phyloP scores from a whole-genome alignment of 225 moss, liverwort and hornwort genomes.

The Neckera pumila region DNA sequence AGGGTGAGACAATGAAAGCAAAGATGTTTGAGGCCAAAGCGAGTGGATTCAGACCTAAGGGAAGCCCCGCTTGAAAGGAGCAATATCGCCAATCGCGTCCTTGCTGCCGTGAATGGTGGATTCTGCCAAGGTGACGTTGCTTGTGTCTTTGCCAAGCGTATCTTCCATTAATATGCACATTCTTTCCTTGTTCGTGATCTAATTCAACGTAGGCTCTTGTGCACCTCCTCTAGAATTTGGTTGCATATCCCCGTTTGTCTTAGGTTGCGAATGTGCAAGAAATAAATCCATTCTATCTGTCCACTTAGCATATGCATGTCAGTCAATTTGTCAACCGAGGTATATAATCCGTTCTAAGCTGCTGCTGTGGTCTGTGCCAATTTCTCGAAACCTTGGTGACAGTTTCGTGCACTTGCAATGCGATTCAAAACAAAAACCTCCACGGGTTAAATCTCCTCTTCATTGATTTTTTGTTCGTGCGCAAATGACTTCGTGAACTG shows the following conservation, averaged over 20 bases:
- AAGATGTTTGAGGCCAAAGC: neutral
- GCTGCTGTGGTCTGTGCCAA: neutral
- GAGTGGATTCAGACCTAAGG: neutral
- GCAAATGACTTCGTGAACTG: neutral
- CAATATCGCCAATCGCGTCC: constrained; percentile 18
- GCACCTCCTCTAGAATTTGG: neutral
- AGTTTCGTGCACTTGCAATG: neutral
- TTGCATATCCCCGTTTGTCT: neutral
- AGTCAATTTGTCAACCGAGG: neutral
- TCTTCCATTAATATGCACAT: neutral
- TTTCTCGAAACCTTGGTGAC: neutral
- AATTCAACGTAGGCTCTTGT: neutral
- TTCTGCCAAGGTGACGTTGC: constrained; percentile 2
- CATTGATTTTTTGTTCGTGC: neutral
- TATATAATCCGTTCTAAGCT: neutral
- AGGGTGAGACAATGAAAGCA: neutral
- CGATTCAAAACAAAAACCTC: neutral
- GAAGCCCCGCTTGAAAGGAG: neutral
- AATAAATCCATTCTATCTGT: neutral
- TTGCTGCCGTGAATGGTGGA: constrained; percentile 15
- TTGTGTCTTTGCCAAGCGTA: neutral
- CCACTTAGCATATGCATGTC: neutral
- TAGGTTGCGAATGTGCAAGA: neutral
- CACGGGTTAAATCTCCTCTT: neutral
- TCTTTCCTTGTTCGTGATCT: neutral